phyloP scores from a whole-genome alignment of 495 filamentous ascomycete species.

The Xanthoparmelia taractica region DNA sequence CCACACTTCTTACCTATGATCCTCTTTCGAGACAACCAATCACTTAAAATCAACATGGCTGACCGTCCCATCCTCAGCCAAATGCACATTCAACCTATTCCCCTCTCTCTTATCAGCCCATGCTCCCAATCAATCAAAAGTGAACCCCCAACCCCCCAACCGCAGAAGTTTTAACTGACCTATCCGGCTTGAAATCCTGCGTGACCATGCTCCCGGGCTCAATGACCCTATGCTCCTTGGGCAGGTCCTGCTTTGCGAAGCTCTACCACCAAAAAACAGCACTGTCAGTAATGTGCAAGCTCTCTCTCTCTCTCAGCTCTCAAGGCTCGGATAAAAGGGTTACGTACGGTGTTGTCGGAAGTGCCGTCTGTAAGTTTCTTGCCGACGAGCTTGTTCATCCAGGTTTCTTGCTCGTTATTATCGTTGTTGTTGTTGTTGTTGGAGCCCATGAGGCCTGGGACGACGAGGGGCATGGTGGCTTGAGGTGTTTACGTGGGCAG shows the following conservation, averaged over 20 bases:
- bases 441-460: slow-evolving; percentile 52
- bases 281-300: background rate
- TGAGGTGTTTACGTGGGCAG: background rate
- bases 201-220: slow-evolving; percentile 54
- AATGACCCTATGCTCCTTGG: slow-evolving; percentile 58
- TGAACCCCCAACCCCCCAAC: too few species aligned
- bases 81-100: slow-evolving; percentile 60
- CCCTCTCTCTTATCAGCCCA: too few species aligned
- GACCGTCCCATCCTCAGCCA: slow-evolving; percentile 67
- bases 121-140: too few species aligned
- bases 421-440: slow-evolving; percentile 38
- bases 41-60: slow-evolving; percentile 49
- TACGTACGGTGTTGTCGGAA: slow-evolving; percentile 1
- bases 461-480: slow-evolving; percentile 71
- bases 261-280: slow-evolving; percentile 31
- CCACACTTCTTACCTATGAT: background rate
- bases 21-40: background rate
- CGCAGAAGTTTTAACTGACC: too few species aligned
- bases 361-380: slow-evolving; percentile 54
- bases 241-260: slow-evolving; percentile 70
- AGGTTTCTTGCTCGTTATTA: slow-evolving; percentile 55
- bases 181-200: slow-evolving; percentile 52
- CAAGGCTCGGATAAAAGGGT: too few species aligned
- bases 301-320: too few species aligned
- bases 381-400: slow-evolving; percentile 66